phyloP scores from a whole-genome alignment of 306 rosid species.

The Lotus japonicus region DNA sequence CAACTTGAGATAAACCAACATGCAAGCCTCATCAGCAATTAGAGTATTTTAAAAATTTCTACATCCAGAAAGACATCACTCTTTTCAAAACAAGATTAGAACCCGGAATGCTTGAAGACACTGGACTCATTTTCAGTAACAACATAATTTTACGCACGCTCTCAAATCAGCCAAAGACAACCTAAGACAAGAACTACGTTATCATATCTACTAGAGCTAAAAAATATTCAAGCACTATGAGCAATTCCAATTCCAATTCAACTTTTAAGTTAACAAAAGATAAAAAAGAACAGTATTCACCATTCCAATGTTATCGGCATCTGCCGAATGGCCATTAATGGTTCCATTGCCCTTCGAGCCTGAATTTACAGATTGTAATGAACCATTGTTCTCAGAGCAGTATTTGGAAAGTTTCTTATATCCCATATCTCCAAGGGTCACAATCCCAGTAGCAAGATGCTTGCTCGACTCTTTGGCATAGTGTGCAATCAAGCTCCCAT shows the following conservation, averaged over 20 bases:
- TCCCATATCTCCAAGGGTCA: constrained; percentile 88
- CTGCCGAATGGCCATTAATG: constrained; percentile 52
- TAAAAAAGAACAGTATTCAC: constrained; percentile 36
- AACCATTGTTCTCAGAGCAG: constrained; percentile 63
- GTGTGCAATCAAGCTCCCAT: constrained; percentile 87
- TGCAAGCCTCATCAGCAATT: no score
- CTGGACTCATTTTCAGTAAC: not conserved
- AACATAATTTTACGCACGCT: no score
- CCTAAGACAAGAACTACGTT: no score
- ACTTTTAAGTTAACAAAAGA: constrained; percentile 15
- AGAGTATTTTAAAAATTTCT: no score
- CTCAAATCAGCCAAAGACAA: no score
- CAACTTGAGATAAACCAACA: not conserved
- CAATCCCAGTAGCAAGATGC: constrained; percentile 89
- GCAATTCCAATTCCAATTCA: no score
- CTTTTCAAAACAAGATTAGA: no score
- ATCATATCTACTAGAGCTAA: no score
- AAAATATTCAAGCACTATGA: no score
- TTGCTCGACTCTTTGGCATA: constrained; percentile 97
- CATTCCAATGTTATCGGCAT: constrained; percentile 76
- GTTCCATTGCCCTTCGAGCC: constrained; percentile 51
- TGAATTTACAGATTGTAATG: constrained; percentile 45
- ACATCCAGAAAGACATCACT: no score
- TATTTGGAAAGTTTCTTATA: constrained; percentile 82
- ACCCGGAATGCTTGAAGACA: no score